Evolutionary conservation across 73 alveolate species (phyloP), one percentile per base, ranked within the genome.

Genomic region (Durusdinium trenchii): DNA sequence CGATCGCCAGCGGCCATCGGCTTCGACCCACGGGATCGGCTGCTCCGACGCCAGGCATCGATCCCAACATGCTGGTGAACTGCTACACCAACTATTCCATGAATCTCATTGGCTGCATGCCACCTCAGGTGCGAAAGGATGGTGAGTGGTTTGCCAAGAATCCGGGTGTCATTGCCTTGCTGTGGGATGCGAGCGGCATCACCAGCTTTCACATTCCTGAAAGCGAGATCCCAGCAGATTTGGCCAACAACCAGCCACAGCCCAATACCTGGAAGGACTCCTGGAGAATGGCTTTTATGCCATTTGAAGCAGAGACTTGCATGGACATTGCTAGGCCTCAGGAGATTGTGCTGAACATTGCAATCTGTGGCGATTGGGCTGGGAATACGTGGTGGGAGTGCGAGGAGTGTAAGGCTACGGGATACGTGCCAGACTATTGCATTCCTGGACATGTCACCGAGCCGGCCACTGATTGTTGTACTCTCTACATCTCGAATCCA

Each of bases 231-330:
- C 98, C 98, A 10, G 76, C 87, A 26, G 98, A 91, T 43, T 78
- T 91, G 51, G 43, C 42, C 18, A 14, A 87, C 45, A 69, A 91
- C 40, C 76, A 30, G 1, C 98, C 98, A 1, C 45, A 50, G 45
- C 98, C 98, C 3, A 91, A 91, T 46, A 91, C 98, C 23, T 91
- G 98, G 98, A 91, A 91, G 43, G 85, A 78, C 35, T 61, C 81
- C 18, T 91, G 98, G 98, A 87, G 98, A 48, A 91, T 91, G 98
- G 98, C 98, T 16, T 91, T 91, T 78, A 91, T 91, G 98, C 98
- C 98, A 43, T 91, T 91, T 48, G 90, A 91, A 4, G 90, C 54
- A 2, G 98, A 69, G 76, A 67, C 98, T 43, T 91, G 98, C 78
- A 23, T 50, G 84, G 89, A 78, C 90, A 91, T 91, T 38, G 98